Evolutionary conservation across 2,329 filamentous ascomycete species (phyloP).

Genomic region (Laburnicola sp.): DNA sequence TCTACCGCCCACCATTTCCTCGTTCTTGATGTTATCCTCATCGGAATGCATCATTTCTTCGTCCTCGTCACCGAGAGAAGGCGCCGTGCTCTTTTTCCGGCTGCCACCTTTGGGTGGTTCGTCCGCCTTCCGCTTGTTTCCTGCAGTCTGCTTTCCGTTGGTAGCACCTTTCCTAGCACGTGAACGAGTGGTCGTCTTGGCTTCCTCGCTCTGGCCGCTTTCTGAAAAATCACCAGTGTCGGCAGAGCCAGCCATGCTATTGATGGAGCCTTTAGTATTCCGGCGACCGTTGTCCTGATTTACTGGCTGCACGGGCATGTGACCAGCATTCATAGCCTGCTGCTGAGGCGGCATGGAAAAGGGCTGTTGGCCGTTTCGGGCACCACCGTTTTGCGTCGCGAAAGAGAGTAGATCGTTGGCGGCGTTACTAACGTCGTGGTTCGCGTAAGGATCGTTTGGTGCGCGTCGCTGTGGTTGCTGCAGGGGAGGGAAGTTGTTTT

Average conservation of each 20-base stretch:
- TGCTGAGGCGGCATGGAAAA: conserved; percentile 51
- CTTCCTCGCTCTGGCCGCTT: conserved; percentile 65
- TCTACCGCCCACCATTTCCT: conserved; percentile 55
- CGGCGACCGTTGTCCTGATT: conserved; percentile 56
- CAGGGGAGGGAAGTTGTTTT: conserved; percentile 54
- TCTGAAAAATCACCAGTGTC: conserved; percentile 71
- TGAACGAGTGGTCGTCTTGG: conserved; percentile 59
- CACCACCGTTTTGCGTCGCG: conserved; percentile 66
- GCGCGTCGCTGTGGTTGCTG: conserved; percentile 49
- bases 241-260: conserved; percentile 60
- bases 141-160: conserved; percentile 41
- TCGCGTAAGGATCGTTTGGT: conserved; percentile 70
- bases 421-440: conserved; percentile 88
- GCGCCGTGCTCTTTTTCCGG: conserved; percentile 66
- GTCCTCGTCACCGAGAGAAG: conserved; percentile 57
- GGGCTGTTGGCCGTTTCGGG: conserved; percentile 57
- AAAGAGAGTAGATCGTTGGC: conserved; percentile 93
- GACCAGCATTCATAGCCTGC: conserved; percentile 47
- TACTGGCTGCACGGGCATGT: conserved; percentile 53
- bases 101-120: conserved; percentile 68
- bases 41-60: conserved; percentile 54
- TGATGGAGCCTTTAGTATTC: conserved; percentile 54
- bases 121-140: conserved; percentile 71
- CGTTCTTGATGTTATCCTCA: conserved; percentile 41
- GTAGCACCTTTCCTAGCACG: conserved; percentile 42